phyloP scores from a whole-genome alignment of 805 yeast genomes.

The Yarrowia phangngaensis region DNA sequence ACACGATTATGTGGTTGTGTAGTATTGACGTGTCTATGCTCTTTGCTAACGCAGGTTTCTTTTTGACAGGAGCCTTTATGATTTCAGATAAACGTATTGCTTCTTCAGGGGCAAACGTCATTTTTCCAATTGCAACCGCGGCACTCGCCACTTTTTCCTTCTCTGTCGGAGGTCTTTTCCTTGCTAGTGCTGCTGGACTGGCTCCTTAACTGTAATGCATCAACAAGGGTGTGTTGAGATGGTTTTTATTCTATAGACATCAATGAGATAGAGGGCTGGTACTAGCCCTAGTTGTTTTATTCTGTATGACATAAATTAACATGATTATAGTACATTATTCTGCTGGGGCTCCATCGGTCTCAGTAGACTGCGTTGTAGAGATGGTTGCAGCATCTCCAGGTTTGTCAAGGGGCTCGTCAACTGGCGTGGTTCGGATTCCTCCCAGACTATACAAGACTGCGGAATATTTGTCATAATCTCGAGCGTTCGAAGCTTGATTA shows the following conservation, averaged over 20 bases:
- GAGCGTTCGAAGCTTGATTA: conserved; percentile 7
- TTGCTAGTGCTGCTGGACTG: conserved; percentile 24
- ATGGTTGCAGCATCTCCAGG: conserved; percentile 12
- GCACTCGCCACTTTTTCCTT: conserved; percentile 24
- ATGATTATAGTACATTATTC: too few relatives aligned
- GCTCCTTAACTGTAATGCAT: too few relatives aligned
- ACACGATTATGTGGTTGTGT: too few relatives aligned
- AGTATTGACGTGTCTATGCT: too few relatives aligned
- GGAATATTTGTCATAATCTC: conserved; percentile 19
- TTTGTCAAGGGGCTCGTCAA: conserved; percentile 10
- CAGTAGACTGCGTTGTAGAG: neutral
- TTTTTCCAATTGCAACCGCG: conserved; percentile 23
- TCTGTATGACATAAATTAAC: too few relatives aligned
- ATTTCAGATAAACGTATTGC: conserved; percentile 20
- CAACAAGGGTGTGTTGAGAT: too few relatives aligned
- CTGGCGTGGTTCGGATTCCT: conserved; percentile 6
- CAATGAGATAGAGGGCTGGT: too few relatives aligned
- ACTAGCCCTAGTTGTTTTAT: too few relatives aligned
- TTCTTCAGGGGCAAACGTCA: conserved; percentile 5
- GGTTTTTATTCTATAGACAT: too few relatives aligned
- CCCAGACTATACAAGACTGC: conserved; percentile 13
- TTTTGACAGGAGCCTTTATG: conserved; percentile 21
- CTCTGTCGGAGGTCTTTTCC: conserved; percentile 23
- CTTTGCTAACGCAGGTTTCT: conserved; percentile 26
- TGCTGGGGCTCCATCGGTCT: neutral